These are phyloP conservation scores for Phaeoacremonium minimum DNA, from an alignment of 2,329 filamentous ascomycete genomes.

Conservation along the genomic window DNA sequence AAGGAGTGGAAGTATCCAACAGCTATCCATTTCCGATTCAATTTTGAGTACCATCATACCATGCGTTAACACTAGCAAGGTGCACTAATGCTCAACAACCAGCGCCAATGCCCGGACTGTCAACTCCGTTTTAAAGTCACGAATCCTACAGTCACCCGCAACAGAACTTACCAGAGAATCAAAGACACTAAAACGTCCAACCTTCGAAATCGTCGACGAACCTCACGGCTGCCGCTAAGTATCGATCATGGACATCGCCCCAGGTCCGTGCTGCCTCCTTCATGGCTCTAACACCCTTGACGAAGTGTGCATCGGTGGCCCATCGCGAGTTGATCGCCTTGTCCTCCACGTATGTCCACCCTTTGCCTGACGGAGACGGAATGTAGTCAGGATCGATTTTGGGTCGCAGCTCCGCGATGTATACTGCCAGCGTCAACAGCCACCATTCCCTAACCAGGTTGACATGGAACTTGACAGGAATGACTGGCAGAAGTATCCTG, in stretches of 20 bases:
- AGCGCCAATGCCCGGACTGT: no score
- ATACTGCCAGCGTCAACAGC: constrained; percentile 75
- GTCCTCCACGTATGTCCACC: constrained; percentile 74
- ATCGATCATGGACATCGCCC: constrained; percentile 64
- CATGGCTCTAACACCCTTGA: constrained; percentile 76
- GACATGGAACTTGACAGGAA: constrained; percentile 70
- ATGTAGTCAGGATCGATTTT: constrained; percentile 64
- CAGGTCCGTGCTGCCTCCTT: constrained; percentile 70
- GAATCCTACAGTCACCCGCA: no score
- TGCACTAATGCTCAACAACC: no score
- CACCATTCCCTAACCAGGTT: constrained; percentile 82
- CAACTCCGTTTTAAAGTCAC: no score
- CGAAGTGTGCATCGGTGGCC: constrained; percentile 73
- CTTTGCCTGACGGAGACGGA: constrained; percentile 56
- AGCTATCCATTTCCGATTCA: no score
- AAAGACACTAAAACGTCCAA: constrained; percentile 54
- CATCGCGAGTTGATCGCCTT: constrained; percentile 65
- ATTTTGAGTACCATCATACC: no score
- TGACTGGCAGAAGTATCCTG: constrained; percentile 73
- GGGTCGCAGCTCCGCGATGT: constrained; percentile 72
- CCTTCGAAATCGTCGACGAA: constrained; percentile 71
- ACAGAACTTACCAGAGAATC: no score
- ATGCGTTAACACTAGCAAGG: no score
- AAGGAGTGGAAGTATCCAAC: no score
- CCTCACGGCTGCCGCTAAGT: constrained; percentile 63